These are phyloP conservation scores for Candida smagusa DNA, from an alignment of 1,139 yeast species.

Conservation along the genomic window DNA sequence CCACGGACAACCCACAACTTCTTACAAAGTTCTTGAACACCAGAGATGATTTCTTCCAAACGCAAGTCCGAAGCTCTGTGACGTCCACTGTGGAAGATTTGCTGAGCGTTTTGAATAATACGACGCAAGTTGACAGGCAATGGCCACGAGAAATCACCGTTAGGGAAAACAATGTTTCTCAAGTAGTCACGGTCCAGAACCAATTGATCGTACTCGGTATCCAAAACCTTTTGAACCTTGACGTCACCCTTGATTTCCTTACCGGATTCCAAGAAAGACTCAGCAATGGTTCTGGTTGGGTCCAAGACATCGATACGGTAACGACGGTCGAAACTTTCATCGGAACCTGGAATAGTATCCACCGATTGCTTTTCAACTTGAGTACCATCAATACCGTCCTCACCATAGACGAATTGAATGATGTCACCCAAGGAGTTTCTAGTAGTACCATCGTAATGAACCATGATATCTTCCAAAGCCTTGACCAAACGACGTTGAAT, in stretches of 20 bases:
- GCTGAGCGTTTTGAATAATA: conserved; percentile 95
- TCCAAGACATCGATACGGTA: conserved; percentile 87
- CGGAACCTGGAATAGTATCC: conserved; percentile 94
- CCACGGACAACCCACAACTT: conserved; percentile 83
- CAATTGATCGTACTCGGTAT: conserved; percentile 80
- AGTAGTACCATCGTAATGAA: conserved; percentile 97
- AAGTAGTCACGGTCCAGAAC: conserved; percentile 72
- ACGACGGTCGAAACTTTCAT: conserved; percentile 74
- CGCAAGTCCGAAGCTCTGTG: conserved; percentile 88
- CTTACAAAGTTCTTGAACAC: conserved; percentile 68
- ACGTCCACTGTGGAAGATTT: conserved; percentile 91
- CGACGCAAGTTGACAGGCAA: conserved; percentile 96
- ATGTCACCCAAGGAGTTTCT: conserved; percentile 96
- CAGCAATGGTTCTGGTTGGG: conserved; percentile 58
- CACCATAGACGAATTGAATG: conserved; percentile 96
- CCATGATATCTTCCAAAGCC: conserved; percentile 98
- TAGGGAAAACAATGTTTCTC: conserved; percentile 77
- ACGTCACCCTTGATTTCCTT: conserved; percentile 89
- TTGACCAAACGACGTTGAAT: conserved; percentile 98
- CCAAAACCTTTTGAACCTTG: conserved; percentile 74
- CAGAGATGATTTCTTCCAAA: conserved; percentile 70
- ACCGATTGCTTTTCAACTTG: conserved; percentile 97
- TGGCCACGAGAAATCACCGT: conserved; percentile 97
- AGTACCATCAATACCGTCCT: conserved; percentile 98
- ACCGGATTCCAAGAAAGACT: conserved; percentile 80